Percentiles rank a stretch among this genome's conserved stretches.
Evolutionary conservation across 1,284 basidiomycete species (phyloP).

Genomic region (Inonotus obliquus): DNA sequence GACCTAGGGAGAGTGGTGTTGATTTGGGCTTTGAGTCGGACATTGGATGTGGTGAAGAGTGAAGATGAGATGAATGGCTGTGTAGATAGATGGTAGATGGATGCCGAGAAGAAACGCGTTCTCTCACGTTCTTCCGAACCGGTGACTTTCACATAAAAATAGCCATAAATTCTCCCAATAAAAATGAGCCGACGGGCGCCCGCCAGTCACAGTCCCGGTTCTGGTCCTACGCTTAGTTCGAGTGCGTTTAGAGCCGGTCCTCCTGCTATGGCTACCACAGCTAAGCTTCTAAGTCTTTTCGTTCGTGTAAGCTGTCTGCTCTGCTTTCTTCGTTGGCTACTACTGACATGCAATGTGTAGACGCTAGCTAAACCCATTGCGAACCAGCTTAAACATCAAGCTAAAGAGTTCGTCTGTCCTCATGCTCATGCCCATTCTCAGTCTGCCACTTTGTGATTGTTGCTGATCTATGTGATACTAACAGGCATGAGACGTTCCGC

Average conservation of each 20-base stretch:
- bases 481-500: conserved; percentile 76
- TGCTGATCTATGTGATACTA: neutral
- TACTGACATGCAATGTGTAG: neutral
- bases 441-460: neutral
- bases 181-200: neutral
- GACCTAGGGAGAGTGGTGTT: no score
- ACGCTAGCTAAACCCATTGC: conserved; percentile 81
- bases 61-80: neutral
- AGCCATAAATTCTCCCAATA: no score
- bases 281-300: conserved; percentile 61
- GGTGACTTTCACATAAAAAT: no score
- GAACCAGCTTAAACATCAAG: conserved; percentile 68
- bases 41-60: no score
- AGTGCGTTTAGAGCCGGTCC: neutral
- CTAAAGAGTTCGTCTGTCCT: conserved; percentile 53
- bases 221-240: neutral
- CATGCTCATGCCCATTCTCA: neutral
- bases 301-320: conserved; percentile 51
- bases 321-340: conserved; percentile 2
- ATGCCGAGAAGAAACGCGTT: neutral
- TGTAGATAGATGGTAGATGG: neutral
- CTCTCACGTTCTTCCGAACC: no score
- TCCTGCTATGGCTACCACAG: conserved; percentile 48
- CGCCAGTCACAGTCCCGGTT: neutral
- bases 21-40: no score